Evolutionary conservation across 2,329 filamentous ascomycete species (phyloP).

Genomic region (Botrytis aclada): DNA sequence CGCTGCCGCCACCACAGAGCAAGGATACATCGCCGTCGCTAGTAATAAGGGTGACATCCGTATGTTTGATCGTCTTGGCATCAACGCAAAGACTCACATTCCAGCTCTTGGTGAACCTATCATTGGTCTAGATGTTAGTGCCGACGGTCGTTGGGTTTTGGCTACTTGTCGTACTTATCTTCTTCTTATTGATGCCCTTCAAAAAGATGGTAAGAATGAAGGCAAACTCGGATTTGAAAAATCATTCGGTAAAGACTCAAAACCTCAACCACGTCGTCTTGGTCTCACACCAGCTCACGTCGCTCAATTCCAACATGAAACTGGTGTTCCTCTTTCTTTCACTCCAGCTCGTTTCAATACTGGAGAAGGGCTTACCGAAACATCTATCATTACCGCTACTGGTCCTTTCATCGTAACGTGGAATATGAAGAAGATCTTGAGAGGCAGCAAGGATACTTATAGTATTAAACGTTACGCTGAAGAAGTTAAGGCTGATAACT

Average conservation of each 20-base stretch:
- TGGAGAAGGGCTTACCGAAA: conserved; percentile 75
- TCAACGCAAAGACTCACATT: conserved; percentile 96
- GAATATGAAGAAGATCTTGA: conserved; percentile 86
- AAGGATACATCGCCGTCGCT: conserved; percentile 94
- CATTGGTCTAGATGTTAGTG: conserved; percentile 89
- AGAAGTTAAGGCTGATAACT: conserved; percentile 96
- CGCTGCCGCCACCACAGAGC: conserved; percentile 87
- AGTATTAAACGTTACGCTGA: conserved; percentile 95
- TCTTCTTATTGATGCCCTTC: conserved; percentile 84
- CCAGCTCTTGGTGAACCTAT: conserved; percentile 94
- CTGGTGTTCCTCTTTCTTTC: conserved; percentile 79
- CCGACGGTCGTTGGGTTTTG: conserved; percentile 92
- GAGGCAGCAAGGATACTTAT: conserved; percentile 81
- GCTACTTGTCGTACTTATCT: conserved; percentile 94
- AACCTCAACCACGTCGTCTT: conserved; percentile 88
- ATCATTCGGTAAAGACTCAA: conserved; percentile 85
- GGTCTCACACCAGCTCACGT: conserved; percentile 88
- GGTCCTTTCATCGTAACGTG: conserved; percentile 97
- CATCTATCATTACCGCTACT: conserved; percentile 93
- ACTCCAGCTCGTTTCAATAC: conserved; percentile 94
- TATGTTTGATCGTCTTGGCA: conserved; percentile 91
- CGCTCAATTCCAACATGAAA: conserved; percentile 96
- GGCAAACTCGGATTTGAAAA: conserved; percentile 98
- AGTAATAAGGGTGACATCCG: conserved; percentile 98
- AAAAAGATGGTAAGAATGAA: conserved; percentile 92